phyloP scores from a whole-genome alignment of 345 rosid species.

The Salix udensis region DNA sequence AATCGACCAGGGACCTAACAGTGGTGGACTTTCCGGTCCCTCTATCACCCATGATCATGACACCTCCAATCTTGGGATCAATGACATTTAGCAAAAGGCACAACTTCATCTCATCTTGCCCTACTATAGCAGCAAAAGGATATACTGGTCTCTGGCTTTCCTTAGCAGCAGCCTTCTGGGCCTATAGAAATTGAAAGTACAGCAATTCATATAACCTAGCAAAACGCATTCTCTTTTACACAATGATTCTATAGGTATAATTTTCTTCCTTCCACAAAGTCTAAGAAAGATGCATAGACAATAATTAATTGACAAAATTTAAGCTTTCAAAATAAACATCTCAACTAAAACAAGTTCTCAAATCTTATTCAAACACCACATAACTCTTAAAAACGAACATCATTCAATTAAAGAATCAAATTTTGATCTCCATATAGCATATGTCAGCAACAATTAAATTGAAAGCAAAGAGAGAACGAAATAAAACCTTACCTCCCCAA shows the following conservation, averaged over 20 bases:
- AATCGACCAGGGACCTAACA: constrained; percentile 86
- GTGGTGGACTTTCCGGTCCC: constrained; percentile 92
- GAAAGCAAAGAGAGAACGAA: background rate
- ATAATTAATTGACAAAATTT: background rate
- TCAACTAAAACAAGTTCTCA: background rate
- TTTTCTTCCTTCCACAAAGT: background rate
- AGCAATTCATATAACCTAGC: constrained; percentile 3
- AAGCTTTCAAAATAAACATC: background rate
- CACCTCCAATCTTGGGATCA: constrained; percentile 95
- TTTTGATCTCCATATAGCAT: background rate
- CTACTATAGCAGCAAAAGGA: constrained; percentile 93
- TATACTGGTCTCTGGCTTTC: constrained; percentile 81
- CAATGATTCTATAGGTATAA: background rate
- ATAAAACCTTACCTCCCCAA: constrained; percentile 48
- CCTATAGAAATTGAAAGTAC: constrained; percentile 33
- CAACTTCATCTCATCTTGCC: constrained; percentile 95
- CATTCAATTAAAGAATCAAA: background rate
- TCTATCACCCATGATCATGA: constrained; percentile 96
- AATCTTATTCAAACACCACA: background rate
- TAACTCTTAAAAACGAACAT: background rate
- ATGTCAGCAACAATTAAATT: background rate
- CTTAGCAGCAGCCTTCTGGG: constrained; percentile 47
- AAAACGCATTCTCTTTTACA: background rate
- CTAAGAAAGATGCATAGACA: background rate
- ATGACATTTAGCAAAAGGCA: constrained; percentile 89